Conservation (phyloP, 1,284 basidiomycete genomes). For the Microbotryum saponariae region DNA sequence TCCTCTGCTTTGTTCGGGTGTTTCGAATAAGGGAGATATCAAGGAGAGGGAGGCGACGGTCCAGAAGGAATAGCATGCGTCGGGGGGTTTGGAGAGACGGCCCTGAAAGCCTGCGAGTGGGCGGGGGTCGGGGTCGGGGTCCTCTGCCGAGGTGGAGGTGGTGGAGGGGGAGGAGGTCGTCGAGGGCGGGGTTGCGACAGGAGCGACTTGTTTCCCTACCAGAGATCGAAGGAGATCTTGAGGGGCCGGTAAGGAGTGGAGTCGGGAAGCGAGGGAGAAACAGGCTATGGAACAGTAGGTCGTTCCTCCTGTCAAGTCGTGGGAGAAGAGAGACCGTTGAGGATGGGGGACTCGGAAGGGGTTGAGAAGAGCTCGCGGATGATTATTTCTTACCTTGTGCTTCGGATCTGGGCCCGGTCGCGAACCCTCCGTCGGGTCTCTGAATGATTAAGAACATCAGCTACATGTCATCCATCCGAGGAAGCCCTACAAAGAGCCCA, state of each 20-base stretch:
- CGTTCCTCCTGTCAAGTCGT: conserved; percentile 60
- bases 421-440: conserved; percentile 90
- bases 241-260: conserved; percentile 47
- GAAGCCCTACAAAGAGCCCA: conserved; percentile 42
- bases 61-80: conserved; percentile 95
- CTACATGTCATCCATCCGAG: conserved; percentile 1
- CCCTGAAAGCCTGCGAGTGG: conserved; percentile 61
- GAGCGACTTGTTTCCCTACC: conserved; percentile 55
- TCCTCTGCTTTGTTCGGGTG: conserved; percentile 5
- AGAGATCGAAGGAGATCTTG: conserved; percentile 66
- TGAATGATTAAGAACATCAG: conserved; percentile 39
- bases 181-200: neutral
- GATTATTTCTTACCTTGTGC: conserved; percentile 58
- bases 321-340: neutral
- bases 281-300: conserved; percentile 85
- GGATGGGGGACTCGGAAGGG: neutral
- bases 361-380: neutral
- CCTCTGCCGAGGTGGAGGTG: conserved; percentile 1
- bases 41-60: conserved; percentile 60
- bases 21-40: conserved; percentile 3
- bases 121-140: neutral
- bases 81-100: conserved; percentile 71
- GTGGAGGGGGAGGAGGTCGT: neutral
- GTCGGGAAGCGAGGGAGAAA: conserved; percentile 50
- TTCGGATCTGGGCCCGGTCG: conserved; percentile 70